Conservation (phyloP, 192 early-diverging fungal species). For the Coemansia aciculifera region DNA sequence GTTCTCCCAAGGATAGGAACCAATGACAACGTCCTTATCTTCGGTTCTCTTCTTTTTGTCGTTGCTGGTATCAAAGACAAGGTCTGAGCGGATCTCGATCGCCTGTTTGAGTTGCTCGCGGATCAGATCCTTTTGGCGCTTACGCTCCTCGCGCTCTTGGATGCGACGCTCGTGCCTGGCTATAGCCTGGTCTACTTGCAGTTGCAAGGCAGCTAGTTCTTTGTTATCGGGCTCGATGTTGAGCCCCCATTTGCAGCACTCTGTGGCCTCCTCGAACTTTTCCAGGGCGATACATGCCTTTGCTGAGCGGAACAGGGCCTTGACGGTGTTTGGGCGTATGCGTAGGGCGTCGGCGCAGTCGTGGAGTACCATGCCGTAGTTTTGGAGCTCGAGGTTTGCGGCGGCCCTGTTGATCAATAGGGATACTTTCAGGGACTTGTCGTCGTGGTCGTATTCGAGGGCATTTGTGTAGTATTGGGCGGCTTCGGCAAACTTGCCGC, state of each 20-base stretch:
- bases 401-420: slow-evolving; percentile 90
- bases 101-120: slow-evolving; percentile 57
- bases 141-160: slow-evolving; percentile 37
- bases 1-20: slow-evolving; percentile 24
- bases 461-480: slow-evolving; percentile 86
- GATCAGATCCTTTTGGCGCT: slow-evolving; percentile 43
- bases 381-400: slow-evolving; percentile 81
- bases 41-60: slow-evolving; percentile 7
- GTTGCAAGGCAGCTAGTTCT: slow-evolving; percentile 38
- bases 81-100: slow-evolving; percentile 45
- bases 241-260: slow-evolving; percentile 81
- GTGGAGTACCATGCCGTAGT: slow-evolving; percentile 82
- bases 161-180: slow-evolving; percentile 15
- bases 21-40: not conserved
- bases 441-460: slow-evolving; percentile 69
- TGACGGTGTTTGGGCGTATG: slow-evolving; percentile 78
- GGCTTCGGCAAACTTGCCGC: slow-evolving; percentile 76
- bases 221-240: slow-evolving; percentile 63
- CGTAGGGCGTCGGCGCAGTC: slow-evolving; percentile 86
- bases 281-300: slow-evolving; percentile 80
- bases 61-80: slow-evolving; percentile 36
- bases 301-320: slow-evolving; percentile 89
- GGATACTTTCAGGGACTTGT: slow-evolving; percentile 73
- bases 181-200: slow-evolving; percentile 27
- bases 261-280: slow-evolving; percentile 79